Evolutionary conservation across 2,329 filamentous ascomycete species (phyloP).

Genomic region (Amylocarpus encephaloides): DNA sequence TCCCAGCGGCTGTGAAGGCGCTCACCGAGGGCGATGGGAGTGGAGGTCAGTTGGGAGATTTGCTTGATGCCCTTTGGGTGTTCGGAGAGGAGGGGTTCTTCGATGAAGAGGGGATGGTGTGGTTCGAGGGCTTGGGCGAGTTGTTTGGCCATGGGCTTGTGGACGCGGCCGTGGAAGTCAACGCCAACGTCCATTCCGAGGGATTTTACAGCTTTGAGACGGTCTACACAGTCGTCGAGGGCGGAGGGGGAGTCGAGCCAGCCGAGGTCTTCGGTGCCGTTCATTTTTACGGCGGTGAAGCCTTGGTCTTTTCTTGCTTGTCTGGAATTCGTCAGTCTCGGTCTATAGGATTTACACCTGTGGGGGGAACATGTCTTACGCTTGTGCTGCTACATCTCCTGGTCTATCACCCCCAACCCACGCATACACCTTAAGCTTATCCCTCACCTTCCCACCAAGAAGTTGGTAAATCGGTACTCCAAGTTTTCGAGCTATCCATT

Average conservation of each 20-base stretch:
- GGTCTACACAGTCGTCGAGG: conserved; percentile 57
- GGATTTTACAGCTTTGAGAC: conserved; percentile 61
- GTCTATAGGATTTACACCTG: neutral
- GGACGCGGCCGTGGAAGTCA: conserved; percentile 72
- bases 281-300: conserved; percentile 69
- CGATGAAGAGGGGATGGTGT: conserved; percentile 66
- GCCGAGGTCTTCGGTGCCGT: conserved; percentile 67
- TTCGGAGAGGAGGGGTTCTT: conserved; percentile 66
- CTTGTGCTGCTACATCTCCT: conserved; percentile 56
- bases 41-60: conserved; percentile 48
- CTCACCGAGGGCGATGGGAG: conserved; percentile 67
- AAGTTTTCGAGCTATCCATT: conserved; percentile 43
- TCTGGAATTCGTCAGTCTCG: conserved; percentile 31
- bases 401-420: conserved; percentile 76
- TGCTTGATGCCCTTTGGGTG: conserved; percentile 53
- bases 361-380: conserved; percentile 39
- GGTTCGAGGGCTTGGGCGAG: conserved; percentile 62
- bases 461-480: conserved; percentile 67
- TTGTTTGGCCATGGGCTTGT: conserved; percentile 78
- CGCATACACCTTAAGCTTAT: conserved; percentile 65
- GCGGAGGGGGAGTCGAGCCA: conserved; percentile 68
- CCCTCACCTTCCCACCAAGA: conserved; percentile 66
- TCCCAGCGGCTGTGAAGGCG: conserved; percentile 69
- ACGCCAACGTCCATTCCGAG: conserved; percentile 67
- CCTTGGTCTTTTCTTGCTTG: conserved; percentile 53